Evolutionary conservation across 768 basidiomycete species (phyloP).

Genomic region (Leccinum disarticulatum): DNA sequence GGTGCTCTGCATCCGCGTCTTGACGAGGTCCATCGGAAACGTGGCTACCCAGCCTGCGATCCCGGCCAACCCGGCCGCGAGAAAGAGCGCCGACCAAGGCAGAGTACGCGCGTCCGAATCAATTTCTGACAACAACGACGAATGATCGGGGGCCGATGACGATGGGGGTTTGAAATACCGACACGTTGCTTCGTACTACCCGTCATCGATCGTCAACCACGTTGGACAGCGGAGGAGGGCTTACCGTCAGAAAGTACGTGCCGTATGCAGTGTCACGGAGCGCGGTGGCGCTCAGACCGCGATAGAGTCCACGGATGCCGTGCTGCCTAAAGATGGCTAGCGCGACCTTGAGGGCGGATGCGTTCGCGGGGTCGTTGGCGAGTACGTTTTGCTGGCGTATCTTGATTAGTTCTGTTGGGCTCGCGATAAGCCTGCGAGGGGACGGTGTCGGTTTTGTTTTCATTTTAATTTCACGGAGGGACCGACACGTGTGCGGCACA

Average conservation of each 20-base stretch:
- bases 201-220: slow-evolving; percentile 5
- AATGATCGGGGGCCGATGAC: slow-evolving; percentile 24
- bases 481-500: slow-evolving; percentile 3
- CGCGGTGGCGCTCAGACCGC: slow-evolving; percentile 72
- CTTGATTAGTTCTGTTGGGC: slow-evolving; percentile 87
- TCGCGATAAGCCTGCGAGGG: slow-evolving; percentile 60
- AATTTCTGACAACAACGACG: slow-evolving; percentile 41
- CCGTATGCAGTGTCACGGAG: slow-evolving; percentile 82
- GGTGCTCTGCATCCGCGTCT: slow-evolving; percentile 79
- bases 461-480: not conserved
- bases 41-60: slow-evolving; percentile 76
- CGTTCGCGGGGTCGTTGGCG: slow-evolving; percentile 28
- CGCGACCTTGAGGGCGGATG: slow-evolving; percentile 55
- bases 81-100: slow-evolving; percentile 58
- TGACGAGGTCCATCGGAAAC: slow-evolving; percentile 88
- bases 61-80: slow-evolving; percentile 78
- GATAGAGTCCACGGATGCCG: slow-evolving; percentile 70
- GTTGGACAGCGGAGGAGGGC: slow-evolving; percentile 18
- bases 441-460: not conserved
- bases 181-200: slow-evolving; percentile 65
- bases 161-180: slow-evolving; percentile 42
- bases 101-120: slow-evolving; percentile 36
- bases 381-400: slow-evolving; percentile 72
- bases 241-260: slow-evolving; percentile 77
- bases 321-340: slow-evolving; percentile 50